Base-by-base conservation (phyloP, 768 basidiomycete species). In the Dacryopinax primogenitus region DNA sequence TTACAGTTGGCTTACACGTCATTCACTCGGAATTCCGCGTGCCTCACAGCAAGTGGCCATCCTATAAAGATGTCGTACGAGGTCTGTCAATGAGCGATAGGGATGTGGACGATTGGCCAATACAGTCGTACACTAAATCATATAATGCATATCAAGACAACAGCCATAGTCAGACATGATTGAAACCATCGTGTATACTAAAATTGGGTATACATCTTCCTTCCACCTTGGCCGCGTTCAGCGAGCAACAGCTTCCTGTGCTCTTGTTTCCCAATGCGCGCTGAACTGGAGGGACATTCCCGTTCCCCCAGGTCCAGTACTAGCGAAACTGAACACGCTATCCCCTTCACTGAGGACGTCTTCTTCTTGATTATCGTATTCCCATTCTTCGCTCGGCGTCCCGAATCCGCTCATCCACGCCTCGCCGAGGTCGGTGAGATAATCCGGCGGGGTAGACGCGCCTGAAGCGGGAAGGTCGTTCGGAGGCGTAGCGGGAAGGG, bases 381-480 rank as follows among this genome's bases (percentile, higher is more conserved):
- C 51, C 51, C 51, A 58, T 21, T 58, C 51, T 18, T 58, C 51
- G 51, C 51, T 58, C 13, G 51, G 13, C 51, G 51, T 28, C 26
- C 51, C 51, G 51, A 58, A 58, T 30, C 51, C 51, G 13, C 13
- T 15, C 13, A 30, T 58, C 51, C 51, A 58, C 30, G 45, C 45
- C 23, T 21, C 51, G 51, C 51, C 26, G 15, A 58, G 51, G 51
- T 58, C 51, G 51, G 11, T 4, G 51, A 15, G 21, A 11, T 21
- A 9, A 26, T 58, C 51, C 11, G 51, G 51, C 7, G 51, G 51
- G 13, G 51, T 58, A 9, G 51, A 58, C 13, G 51, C 51, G 26
- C 51, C 51, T 13, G 51, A 58, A 23, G 26, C 11, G 3, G 51
- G 51, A 11, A 4, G 51, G 6, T 23, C 51, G 37, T 39, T n/a